Base-by-base conservation (phyloP, 306 rosid species). In the Hippophae rhamnoides region DNA sequence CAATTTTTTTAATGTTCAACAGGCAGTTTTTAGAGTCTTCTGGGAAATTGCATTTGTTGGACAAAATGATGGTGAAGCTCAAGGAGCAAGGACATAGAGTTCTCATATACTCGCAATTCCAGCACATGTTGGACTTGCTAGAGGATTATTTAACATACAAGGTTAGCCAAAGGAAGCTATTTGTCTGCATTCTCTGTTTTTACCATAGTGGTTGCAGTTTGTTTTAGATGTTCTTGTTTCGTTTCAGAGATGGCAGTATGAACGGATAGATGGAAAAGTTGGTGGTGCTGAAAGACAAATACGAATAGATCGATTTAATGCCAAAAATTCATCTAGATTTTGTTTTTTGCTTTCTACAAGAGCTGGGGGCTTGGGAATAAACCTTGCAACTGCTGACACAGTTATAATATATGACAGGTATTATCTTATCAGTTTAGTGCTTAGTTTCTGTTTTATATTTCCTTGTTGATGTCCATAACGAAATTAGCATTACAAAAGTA, bases 361-460 rank as follows among this genome's bases (percentile, higher is more conserved):
- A 80, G 99, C 99, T 61, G 99, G 97, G 56, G 99, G 99, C 44
- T 73, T 93, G 81, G 99, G 99, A 60, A 93, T 93, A 74, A 93
- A 93, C 76, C 95, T 93, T 38, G 99, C 99, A 56, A 93, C 99
- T 65, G 99, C 99, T 46, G 99, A 93, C 83, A 93, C 99, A 27
- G 99, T 93, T 76, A 63, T 93, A 69, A 88, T 93, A 78, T 93
- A 93, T 79, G 99, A 93, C 58, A 93, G 99, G 99, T 88, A 77
- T 70, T 41, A 43, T 27, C 10, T 43, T 57, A n/a, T 11, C 7
- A 10, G 12, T 13, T 48, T n/a, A 47, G 23, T 18, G 23, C 6
- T 40, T 10, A 27, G 50, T 41, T 64, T 57, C 50, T 10, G 27
- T 54, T 54, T 25, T 46, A 45, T 63, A 60, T 13, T 45, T 56